Evolutionary conservation across 2,329 filamentous ascomycete species (phyloP).

Genomic region (Thelonectria rubi): DNA sequence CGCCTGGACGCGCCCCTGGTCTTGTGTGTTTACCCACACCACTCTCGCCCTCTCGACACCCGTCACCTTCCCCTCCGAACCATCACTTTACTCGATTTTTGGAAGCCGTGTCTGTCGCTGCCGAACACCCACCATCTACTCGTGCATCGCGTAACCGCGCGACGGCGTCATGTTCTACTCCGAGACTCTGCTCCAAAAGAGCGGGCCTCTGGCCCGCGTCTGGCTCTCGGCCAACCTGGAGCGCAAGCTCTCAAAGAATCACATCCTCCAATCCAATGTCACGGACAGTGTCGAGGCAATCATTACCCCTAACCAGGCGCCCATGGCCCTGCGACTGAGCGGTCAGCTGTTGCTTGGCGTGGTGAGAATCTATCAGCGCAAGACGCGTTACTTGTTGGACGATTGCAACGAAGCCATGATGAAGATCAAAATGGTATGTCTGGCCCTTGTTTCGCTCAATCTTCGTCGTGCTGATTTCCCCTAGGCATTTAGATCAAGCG

Average conservation of each 20-base stretch:
- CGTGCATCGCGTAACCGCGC: conserved; percentile 44
- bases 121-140: conserved; percentile 29
- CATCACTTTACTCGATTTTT: conserved; percentile 24
- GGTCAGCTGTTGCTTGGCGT: conserved; percentile 95
- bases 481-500: conserved; percentile 91
- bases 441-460: background rate
- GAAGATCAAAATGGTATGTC: conserved; percentile 95
- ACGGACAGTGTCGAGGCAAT: conserved; percentile 95
- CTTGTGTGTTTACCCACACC: conserved; percentile 46
- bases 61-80: conserved; percentile 28
- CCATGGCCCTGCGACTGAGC: conserved; percentile 92
- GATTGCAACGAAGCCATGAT: conserved; percentile 97
- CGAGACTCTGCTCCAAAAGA: conserved; percentile 94
- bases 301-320: conserved; percentile 90
- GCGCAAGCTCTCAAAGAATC: conserved; percentile 97
- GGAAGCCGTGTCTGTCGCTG: conserved; percentile 21
- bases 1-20: conserved; percentile 44
- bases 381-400: conserved; percentile 94
- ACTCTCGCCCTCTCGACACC: conserved; percentile 32
- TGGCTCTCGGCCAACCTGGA: conserved; percentile 98
- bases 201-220: conserved; percentile 93
- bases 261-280: conserved; percentile 93
- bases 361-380: conserved; percentile 96
- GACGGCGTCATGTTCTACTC: conserved; percentile 89
- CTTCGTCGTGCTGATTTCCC: conserved; percentile 44